Percentiles rank a stretch among this genome's conserved stretches.
Evolutionary conservation across 2,329 filamentous ascomycete species (phyloP).

Genomic region (Immersiporthe knoxdaviesiana): DNA sequence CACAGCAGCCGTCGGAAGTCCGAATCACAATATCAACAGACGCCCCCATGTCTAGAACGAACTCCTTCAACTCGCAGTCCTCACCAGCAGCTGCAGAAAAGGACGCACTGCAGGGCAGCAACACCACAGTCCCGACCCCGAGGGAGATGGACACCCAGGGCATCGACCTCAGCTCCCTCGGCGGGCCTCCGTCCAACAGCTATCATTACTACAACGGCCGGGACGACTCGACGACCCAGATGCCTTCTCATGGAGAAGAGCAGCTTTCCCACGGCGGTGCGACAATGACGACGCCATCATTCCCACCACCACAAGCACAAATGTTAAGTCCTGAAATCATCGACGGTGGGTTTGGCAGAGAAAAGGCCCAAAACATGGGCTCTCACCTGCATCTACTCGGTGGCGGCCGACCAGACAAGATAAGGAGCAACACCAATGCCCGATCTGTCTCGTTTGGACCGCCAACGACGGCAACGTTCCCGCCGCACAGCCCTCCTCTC

Average conservation of each 20-base stretch:
- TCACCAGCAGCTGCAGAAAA: neutral
- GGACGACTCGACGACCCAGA: conserved; percentile 18
- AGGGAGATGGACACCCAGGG: conserved; percentile 20
- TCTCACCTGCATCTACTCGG: conserved; percentile 21
- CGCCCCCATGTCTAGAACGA: neutral
- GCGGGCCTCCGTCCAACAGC: conserved; percentile 9
- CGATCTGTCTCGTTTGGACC: conserved; percentile 25
- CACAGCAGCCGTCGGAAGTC: neutral
- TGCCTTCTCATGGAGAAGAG: conserved; percentile 27
- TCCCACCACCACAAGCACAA: conserved; percentile 14
- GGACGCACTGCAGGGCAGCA: conserved; percentile 6
- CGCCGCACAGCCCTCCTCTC: neutral
- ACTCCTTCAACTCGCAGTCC: neutral
- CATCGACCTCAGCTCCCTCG: conserved; percentile 20
- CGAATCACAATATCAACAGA: neutral
- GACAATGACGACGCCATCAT: neutral
- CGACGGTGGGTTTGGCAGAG: neutral
- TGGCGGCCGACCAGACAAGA: neutral
- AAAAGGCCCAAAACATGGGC: neutral
- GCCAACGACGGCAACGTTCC: conserved; percentile 1
- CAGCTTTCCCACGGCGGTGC: neutral
- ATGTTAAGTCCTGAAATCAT: conserved; percentile 10
- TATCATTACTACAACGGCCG: conserved; percentile 7
- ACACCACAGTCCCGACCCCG: neutral
- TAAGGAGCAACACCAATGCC: neutral